Conservation (phyloP, 495 filamentous ascomycete genomes). For the Daldinia loculata region DNA sequence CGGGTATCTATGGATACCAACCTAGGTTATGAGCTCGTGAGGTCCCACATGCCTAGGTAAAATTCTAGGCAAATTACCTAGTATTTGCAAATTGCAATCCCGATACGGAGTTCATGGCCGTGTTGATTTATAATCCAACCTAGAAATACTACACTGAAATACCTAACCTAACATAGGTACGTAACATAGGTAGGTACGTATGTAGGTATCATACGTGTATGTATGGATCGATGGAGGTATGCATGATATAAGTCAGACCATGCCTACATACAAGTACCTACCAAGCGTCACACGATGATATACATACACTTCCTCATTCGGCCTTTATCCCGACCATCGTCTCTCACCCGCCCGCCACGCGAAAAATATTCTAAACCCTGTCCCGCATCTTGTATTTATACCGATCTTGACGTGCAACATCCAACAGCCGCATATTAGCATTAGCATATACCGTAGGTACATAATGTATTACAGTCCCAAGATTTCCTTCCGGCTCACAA, state of each 20-base stretch:
- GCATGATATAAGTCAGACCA: neutral
- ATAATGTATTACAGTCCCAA: too few species aligned
- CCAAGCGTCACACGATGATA: neutral
- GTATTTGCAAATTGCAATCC: neutral
- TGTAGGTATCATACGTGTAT: too few species aligned
- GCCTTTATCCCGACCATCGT: neutral
- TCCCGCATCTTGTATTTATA: neutral
- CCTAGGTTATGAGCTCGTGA: neutral
- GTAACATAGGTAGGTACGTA: too few species aligned
- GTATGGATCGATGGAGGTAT: neutral
- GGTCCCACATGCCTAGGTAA: slow-evolving; percentile 32
- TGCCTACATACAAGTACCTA: neutral
- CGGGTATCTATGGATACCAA: slow-evolving; percentile 2
- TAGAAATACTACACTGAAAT: neutral
- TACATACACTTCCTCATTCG: neutral
- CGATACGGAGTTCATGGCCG: neutral
- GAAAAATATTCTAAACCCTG: neutral
- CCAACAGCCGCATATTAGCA: neutral
- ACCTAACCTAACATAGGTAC: too few species aligned
- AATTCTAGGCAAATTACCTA: neutral
- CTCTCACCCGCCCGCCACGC: neutral
- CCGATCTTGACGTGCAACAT: neutral
- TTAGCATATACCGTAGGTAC: too few species aligned
- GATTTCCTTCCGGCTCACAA: too few species aligned
- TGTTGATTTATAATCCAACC: slow-evolving; percentile 7